Evolutionary conservation across 2,329 filamentous ascomycete genomes (phyloP), one percentile per base, ranked within the genome.

Genomic region (Magnaporthiopsis poae): DNA sequence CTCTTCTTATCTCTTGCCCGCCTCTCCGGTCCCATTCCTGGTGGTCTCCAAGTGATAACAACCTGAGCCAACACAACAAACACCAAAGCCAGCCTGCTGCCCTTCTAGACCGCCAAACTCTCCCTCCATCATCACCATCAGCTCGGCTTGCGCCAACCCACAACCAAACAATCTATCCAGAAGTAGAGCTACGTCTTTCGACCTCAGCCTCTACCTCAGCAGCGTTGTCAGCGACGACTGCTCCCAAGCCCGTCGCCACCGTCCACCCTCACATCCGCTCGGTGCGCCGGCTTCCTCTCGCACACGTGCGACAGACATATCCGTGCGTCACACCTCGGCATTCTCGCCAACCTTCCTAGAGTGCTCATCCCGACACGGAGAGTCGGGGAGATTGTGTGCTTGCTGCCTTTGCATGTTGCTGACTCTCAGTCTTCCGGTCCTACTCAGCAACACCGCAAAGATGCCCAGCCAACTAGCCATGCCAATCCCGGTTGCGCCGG

Each of bases 401-500:
- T 52, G 15, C 18, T 46, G 15, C 39, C 39, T 21, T 18, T 18
- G 39, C 39, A 21, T 52, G 39, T 52, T 46, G 39, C 39, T 52
- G 39, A 52, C 39, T 52, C 35, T 18, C 15, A 21, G 25, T 21
- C 29, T 27, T 29, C 5, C 31, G 36, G 25, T 35, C 39, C 25
- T 25, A 7, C 33, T 33, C 9, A 63, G 21, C 60, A 7, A 46
- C 63, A 66, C n/a, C 62, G 35, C 67, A 74, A 77, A 73, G 66
- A 82, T 81, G 80, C 77, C 80, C 71, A 72, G 73, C 64, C 79
- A 81, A 69, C 74, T 81, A 70, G 76, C 78, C 66, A 76, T 81
- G 29, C 80, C 83, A 9, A 74, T 82, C 67, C 78, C 82, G 66
- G 78, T 84, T 72, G 77, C 81, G 69, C 77, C 80, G 63, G 75